A percentile compares a stretch with the other conserved stretches of the same genome.
phyloP scores from a whole-genome alignment of 1,284 basidiomycete genomes.

The Fomitiporia mediterranea region DNA sequence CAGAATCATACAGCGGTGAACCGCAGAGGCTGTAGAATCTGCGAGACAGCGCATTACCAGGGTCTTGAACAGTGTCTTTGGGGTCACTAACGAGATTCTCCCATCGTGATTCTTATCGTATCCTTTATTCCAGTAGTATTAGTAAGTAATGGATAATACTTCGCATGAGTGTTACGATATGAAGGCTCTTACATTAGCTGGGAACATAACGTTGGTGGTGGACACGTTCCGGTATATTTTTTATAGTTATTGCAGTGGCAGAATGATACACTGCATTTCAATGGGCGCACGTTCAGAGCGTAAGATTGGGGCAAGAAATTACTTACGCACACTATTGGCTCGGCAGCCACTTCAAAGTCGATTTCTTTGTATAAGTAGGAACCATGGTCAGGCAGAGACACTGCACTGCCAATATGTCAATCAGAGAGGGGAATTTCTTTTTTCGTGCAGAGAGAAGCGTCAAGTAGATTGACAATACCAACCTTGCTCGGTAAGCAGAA shows the following conservation, averaged over 20 bases:
- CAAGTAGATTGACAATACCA: too few species aligned
- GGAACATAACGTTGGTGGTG: slow-evolving; percentile 23
- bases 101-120: slow-evolving; percentile 10
- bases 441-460: too few species aligned
- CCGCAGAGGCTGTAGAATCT: slow-evolving; percentile 21
- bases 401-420: too few species aligned
- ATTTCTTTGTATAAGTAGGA: slow-evolving; percentile 21
- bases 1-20: slow-evolving; percentile 17
- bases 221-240: slow-evolving; percentile 23
- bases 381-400: slow-evolving; percentile 8
- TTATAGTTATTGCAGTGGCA: slow-evolving; percentile 24
- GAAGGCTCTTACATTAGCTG: slow-evolving; percentile 14
- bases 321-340: slow-evolving; percentile 18
- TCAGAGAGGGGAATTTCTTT: not conserved
- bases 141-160: not conserved
- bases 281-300: not conserved
- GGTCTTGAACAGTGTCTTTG: slow-evolving; percentile 21
- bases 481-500: too few species aligned
- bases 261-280: slow-evolving; percentile 13
- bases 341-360: slow-evolving; percentile 18
- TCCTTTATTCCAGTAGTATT: not conserved
- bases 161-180: not conserved
- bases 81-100: slow-evolving; percentile 18
- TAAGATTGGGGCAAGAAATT: not conserved
- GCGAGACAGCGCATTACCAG: slow-evolving; percentile 20